Conservation (phyloP, 1,284 basidiomycete genomes). For the Apiotrichum gracile region DNA sequence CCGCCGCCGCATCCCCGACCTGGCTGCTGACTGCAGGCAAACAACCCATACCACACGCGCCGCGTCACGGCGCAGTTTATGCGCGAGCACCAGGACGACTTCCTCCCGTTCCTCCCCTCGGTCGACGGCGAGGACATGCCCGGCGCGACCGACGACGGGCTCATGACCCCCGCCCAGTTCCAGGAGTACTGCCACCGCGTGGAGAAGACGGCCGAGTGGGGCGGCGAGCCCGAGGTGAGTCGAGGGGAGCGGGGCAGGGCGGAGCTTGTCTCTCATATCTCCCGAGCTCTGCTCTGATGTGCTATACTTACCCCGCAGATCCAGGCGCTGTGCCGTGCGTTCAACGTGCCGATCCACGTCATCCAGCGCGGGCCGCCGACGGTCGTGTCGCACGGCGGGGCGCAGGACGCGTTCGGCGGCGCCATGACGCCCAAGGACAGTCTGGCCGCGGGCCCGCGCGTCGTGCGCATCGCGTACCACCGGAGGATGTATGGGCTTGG, state of each 20-base stretch:
- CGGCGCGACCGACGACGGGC: conserved; percentile 61
- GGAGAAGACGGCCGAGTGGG: conserved; percentile 82
- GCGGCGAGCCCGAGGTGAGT: conserved; percentile 83
- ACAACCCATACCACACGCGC: conserved; percentile 52
- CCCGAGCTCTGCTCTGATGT: neutral
- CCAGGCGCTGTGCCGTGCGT: conserved; percentile 78
- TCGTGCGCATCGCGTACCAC: conserved; percentile 80
- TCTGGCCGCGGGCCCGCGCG: conserved; percentile 48
- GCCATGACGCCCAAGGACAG: conserved; percentile 42
- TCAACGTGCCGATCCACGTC: conserved; percentile 81
- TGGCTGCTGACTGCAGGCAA: conserved; percentile 14
- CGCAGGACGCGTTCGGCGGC: conserved; percentile 37
- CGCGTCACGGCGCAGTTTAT: conserved; percentile 75
- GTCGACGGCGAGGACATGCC: conserved; percentile 66
- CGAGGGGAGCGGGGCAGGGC: neutral
- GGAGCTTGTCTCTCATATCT: too few species aligned
- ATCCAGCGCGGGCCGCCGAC: conserved; percentile 76
- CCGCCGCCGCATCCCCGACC: neutral
- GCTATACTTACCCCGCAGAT: conserved; percentile 51
- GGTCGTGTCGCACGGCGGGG: conserved; percentile 68
- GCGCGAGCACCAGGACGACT: conserved; percentile 75
- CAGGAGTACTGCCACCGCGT: conserved; percentile 72
- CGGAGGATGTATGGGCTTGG: conserved; percentile 86
- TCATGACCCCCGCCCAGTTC: conserved; percentile 69
- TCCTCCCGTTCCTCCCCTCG: conserved; percentile 86